Conservation (phyloP, 768 basidiomycete species). For the Coprinopsis cinerea region DNA sequence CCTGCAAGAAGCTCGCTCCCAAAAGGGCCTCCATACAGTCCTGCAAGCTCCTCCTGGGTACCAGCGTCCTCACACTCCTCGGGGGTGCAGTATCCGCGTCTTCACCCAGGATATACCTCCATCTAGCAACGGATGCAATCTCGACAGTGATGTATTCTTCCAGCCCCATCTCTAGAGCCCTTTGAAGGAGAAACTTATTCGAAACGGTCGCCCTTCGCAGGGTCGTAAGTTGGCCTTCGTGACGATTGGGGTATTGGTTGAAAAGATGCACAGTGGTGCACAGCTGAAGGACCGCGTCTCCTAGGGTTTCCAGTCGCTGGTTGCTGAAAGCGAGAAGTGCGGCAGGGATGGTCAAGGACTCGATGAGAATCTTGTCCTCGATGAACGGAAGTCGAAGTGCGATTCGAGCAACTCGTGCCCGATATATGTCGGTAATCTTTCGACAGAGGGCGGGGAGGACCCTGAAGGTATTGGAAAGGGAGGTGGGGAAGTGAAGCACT, state of each 20-base stretch:
- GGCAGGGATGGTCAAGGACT: slow-evolving; percentile 73
- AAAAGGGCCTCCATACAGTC: slow-evolving; percentile 87
- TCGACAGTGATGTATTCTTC: slow-evolving; percentile 63
- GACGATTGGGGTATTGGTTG: slow-evolving; percentile 67
- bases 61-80: slow-evolving; percentile 36
- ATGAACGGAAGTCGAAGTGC: slow-evolving; percentile 61
- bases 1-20: slow-evolving; percentile 69
- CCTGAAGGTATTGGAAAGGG: slow-evolving; percentile 45
- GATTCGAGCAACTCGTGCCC: slow-evolving; percentile 43
- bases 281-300: slow-evolving; percentile 78
- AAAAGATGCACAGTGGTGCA: slow-evolving; percentile 71
- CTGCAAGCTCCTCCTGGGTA: slow-evolving; percentile 68
- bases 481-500: slow-evolving; percentile 47
- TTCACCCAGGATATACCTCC: slow-evolving; percentile 47
- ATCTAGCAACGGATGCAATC: slow-evolving; percentile 42
- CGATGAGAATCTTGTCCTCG: slow-evolving; percentile 48
- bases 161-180: slow-evolving; percentile 59
- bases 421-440: slow-evolving; percentile 60
- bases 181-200: slow-evolving; percentile 63
- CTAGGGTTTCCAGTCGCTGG: slow-evolving; percentile 82
- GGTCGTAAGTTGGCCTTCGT: slow-evolving; percentile 76
- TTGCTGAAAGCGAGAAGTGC: slow-evolving; percentile 65
- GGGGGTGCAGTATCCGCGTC: slow-evolving; percentile 18
- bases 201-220: slow-evolving; percentile 62
- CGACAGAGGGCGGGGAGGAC: slow-evolving; percentile 63